Evolutionary conservation across 257 asterid species (phyloP), one percentile per base, ranked within the genome.

Genomic region (Solanum tarapatanum): DNA sequence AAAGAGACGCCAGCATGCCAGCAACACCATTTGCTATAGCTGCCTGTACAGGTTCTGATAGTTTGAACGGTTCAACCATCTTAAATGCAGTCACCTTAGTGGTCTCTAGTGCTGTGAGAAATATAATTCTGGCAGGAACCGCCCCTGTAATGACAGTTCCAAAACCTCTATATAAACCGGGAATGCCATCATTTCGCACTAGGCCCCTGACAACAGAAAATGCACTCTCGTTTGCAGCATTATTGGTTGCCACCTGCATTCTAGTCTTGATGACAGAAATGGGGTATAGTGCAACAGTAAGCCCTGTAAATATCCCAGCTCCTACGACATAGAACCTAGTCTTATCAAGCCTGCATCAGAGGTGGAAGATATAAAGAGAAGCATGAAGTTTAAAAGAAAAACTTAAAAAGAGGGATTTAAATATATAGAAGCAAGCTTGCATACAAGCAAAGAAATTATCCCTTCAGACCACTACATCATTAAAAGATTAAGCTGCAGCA

Each of bases 81-180:
- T 89, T 91, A 90, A 93, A 91, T 28, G 96, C 91, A 91, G 98
- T 92, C 66, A 93, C 93, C 91, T 96, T 96, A 14, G 95, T 96
- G 3, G 97, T 95, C 91, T 96, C 99, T 79, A 95, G 91, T 70
- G 98, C 96, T 64, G 99, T 94, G 85, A 96, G 98, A 90, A 96
- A 96, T 90, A 96, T 91, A 90, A 94, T 89, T 90, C 99, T 95
- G 77, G 99, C 93, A 86, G 98, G 99, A 87, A 96, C 88, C 14
- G 99, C 98, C 88, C 98, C 99, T 17, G 98, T 93, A 17, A 95
- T 89, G 75, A 93, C 98, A 7, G 99, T 95, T 45, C 98, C 99
- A 85, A 96, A 96, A 72, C 99, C 98, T 93, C 93, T 93, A 82
- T 96, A 96, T 51, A 96, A 87, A 90, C 99, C 98, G 7, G 96